Evolutionary conservation across 345 rosid genomes (phyloP).

Genomic region (Clausena lansium): DNA sequence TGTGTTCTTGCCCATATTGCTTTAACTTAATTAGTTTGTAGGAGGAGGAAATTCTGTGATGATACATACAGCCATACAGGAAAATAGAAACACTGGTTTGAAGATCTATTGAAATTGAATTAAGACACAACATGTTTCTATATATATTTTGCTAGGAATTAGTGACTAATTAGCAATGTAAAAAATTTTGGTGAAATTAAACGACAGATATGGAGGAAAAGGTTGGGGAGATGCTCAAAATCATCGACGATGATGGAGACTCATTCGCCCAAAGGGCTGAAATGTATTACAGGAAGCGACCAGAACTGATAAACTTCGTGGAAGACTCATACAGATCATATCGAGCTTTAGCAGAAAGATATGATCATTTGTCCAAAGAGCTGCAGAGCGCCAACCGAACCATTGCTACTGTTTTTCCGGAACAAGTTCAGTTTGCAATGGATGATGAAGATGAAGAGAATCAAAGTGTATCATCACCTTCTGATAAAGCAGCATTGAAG

Average conservation of each 20-base stretch:
- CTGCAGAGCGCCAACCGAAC: conserved; percentile 81
- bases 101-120: background rate
- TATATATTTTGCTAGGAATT: background rate
- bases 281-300: conserved; percentile 73
- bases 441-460: conserved; percentile 52
- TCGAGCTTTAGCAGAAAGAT: conserved; percentile 74
- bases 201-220: conserved; percentile 72
- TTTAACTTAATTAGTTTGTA: background rate
- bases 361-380: conserved; percentile 62
- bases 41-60: background rate
- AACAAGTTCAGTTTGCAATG: conserved; percentile 50
- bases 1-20: background rate
- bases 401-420: conserved; percentile 72
- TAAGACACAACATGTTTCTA: no score
- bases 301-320: conserved; percentile 61
- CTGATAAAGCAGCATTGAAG: conserved; percentile 9
- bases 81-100: background rate
- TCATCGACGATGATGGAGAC: conserved; percentile 73
- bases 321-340: conserved; percentile 67
- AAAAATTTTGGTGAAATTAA: background rate
- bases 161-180: background rate
- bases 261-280: conserved; percentile 73
- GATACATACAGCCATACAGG: background rate
- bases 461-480: conserved; percentile 7
- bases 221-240: conserved; percentile 46